Conservation (phyloP, 2,329 filamentous ascomycete genomes). For the Neurospora sp. region DNA sequence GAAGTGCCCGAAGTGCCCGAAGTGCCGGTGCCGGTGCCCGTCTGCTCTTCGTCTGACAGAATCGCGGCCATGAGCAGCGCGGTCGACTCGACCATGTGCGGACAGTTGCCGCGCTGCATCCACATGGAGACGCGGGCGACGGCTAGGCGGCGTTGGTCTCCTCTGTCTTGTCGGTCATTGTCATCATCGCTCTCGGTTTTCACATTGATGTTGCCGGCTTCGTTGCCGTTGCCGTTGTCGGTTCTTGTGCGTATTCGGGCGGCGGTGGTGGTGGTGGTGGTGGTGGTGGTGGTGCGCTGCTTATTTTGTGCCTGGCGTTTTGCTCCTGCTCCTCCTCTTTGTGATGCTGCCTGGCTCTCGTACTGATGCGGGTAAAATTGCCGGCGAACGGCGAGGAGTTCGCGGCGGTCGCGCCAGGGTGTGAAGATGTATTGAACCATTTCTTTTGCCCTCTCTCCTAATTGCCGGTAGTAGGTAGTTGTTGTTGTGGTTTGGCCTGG, state of each 20-base stretch:
- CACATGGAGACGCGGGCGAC: conserved; percentile 54
- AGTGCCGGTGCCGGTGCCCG: neutral
- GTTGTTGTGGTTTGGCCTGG: neutral
- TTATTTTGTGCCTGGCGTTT: neutral
- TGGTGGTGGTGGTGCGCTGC: neutral
- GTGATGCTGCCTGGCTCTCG: neutral
- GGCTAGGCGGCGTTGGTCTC: conserved; percentile 30
- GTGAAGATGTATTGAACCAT: conserved; percentile 67
- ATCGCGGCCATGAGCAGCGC: conserved; percentile 61
- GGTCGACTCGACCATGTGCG: conserved; percentile 71
- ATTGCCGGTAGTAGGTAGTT: neutral
- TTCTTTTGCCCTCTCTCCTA: conserved; percentile 8
- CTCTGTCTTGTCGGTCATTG: neutral
- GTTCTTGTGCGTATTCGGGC: neutral
- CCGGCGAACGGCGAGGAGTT: conserved; percentile 55
- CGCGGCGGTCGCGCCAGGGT: conserved; percentile 57
- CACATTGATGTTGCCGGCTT: neutral
- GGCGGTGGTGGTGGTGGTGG: neutral
- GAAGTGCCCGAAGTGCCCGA: neutral
- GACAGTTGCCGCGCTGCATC: conserved; percentile 65
- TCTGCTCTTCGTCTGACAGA: conserved; percentile 45
- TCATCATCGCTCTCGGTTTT: neutral
- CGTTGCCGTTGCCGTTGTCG: neutral
- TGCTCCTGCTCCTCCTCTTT: neutral
- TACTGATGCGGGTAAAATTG: conserved; percentile 47